phyloP scores from a whole-genome alignment of 108 stramenopile genomes.

The Skeletonema menzelii region DNA sequence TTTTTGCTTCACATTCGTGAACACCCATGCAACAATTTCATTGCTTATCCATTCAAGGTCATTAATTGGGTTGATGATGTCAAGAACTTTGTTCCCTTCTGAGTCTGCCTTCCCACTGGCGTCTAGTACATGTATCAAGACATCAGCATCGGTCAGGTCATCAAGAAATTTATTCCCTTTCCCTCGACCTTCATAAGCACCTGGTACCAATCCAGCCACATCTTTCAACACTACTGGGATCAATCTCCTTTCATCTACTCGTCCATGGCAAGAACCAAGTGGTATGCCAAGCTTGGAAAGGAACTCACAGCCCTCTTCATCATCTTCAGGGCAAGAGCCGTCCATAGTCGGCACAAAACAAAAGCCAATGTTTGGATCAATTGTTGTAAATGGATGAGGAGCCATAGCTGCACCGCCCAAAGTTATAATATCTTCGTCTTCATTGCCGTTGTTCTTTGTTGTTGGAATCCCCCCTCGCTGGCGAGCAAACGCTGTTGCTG shows the following conservation, averaged over 20 bases:
- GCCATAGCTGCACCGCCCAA: slow-evolving; percentile 90
- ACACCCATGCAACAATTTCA: slow-evolving; percentile 41
- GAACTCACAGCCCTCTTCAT: slow-evolving; percentile 5
- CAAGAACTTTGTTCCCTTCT: slow-evolving; percentile 60
- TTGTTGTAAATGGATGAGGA: slow-evolving; percentile 93
- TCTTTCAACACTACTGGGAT: slow-evolving; percentile 85
- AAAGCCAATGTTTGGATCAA: slow-evolving; percentile 89
- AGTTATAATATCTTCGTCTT: slow-evolving; percentile 12
- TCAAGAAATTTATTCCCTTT: slow-evolving; percentile 87
- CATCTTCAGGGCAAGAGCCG: slow-evolving; percentile 78
- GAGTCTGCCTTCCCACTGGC: slow-evolving; percentile 75
- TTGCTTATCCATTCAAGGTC: slow-evolving; percentile 83
- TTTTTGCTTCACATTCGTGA: slow-evolving; percentile 74
- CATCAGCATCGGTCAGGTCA: slow-evolving; percentile 89
- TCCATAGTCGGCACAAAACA: slow-evolving; percentile 66
- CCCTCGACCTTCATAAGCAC: slow-evolving; percentile 85
- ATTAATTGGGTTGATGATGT: slow-evolving; percentile 55
- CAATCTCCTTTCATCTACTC: slow-evolving; percentile 70
- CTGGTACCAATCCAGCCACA: slow-evolving; percentile 92
- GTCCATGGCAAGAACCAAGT: slow-evolving; percentile 77
- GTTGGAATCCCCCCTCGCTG: slow-evolving; percentile 53
- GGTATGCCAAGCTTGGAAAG: slow-evolving; percentile 8
- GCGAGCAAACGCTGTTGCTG: slow-evolving; percentile 80
- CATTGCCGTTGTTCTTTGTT: background rate
- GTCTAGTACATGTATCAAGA: slow-evolving; percentile 86